Base-by-base conservation (phyloP, 78 protist genomes). In the Dictyostelium citrinum region DNA sequence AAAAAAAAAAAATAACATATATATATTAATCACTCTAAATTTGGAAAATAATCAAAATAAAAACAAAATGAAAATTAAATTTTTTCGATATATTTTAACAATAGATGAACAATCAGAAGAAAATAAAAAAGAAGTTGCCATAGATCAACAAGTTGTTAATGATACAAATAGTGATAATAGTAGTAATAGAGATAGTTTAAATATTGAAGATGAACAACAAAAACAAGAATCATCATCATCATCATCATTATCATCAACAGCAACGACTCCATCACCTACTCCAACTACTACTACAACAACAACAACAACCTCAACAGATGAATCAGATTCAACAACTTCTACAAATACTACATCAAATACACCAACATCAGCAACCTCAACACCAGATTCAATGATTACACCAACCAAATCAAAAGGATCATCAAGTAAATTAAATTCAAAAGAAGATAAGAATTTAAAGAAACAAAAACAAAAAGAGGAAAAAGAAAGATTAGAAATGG, bases 401-500 rank as follows among this genome's bases (percentile, higher is more conserved):
- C 72, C 72, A 64, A 27, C 72, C 0, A 64, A 64, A 70, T 33
- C 77, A 5, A 64, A 64, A 27, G 35, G 35, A 70, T 68, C 76
- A 68, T 70, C 77, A 33, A 70, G 17, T 55, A 55, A 55, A 55
- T 55, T 55, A 4, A 55, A 55, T 55, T 55, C 64, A 31, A 70
- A 70, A 70, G 77, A 70, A 7, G 77, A 70, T 70, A 70, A 70
- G 20, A 70, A 70, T 70, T 31, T 70, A 17, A 70, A 70, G 37
- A 70, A 70, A 33, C 77, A 5, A 31, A 31, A 31, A 16, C 22
- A 70, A 70, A 31, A 14, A 16, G 77, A 70, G 37, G 77, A 27
- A 70, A 70, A 64, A 27, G 72, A 64, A n/a, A 55, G 64, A 55
- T 55, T 55, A 20, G 72, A 64, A 27, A 27, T 64, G 35, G 35